Conservation (phyloP, 352 stramenopile species). For the Phytophthora pisi region DNA sequence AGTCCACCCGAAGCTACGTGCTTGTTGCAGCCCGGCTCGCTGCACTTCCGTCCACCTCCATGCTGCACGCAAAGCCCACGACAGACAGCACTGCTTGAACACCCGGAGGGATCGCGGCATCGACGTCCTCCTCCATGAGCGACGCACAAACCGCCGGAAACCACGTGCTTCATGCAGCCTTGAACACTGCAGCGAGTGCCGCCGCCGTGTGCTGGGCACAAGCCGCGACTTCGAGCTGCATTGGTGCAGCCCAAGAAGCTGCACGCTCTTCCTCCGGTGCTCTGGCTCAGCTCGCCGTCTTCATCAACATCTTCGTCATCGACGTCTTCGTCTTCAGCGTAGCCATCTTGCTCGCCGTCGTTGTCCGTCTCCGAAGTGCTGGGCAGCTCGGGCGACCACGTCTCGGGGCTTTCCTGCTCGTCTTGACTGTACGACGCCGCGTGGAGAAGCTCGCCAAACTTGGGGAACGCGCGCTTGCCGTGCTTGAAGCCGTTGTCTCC, state of each 20-base stretch:
- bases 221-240: slow-evolving; percentile 56
- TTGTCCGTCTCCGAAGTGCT: slow-evolving; percentile 38
- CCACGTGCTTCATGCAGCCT: slow-evolving; percentile 71
- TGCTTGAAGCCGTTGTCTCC: background rate
- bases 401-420: slow-evolving; percentile 7
- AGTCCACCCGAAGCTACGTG: slow-evolving; percentile 79
- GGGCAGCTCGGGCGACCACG: slow-evolving; percentile 15
- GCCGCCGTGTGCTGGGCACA: slow-evolving; percentile 63
- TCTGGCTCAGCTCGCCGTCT: slow-evolving; percentile 7
- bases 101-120: slow-evolving; percentile 46
- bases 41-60: slow-evolving; percentile 78
- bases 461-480: slow-evolving; percentile 14
- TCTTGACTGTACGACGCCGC: slow-evolving; percentile 23
- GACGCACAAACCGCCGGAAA: slow-evolving; percentile 68
- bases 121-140: slow-evolving; percentile 65
- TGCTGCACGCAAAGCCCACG: slow-evolving; percentile 71
- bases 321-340: slow-evolving; percentile 13
- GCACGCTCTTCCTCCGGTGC: slow-evolving; percentile 11
- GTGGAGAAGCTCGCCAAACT: slow-evolving; percentile 35
- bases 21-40: slow-evolving; percentile 66
- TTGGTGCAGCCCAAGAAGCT: slow-evolving; percentile 40
- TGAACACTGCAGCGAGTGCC: slow-evolving; percentile 57
- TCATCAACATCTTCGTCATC: slow-evolving; percentile 23
- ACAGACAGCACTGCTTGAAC: slow-evolving; percentile 57
- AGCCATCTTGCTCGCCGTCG: slow-evolving; percentile 24